Evolutionary conservation across 2,329 filamentous ascomycete species (phyloP), one percentile per base, ranked within the genome.

Genomic region (Zalaria sp.): DNA sequence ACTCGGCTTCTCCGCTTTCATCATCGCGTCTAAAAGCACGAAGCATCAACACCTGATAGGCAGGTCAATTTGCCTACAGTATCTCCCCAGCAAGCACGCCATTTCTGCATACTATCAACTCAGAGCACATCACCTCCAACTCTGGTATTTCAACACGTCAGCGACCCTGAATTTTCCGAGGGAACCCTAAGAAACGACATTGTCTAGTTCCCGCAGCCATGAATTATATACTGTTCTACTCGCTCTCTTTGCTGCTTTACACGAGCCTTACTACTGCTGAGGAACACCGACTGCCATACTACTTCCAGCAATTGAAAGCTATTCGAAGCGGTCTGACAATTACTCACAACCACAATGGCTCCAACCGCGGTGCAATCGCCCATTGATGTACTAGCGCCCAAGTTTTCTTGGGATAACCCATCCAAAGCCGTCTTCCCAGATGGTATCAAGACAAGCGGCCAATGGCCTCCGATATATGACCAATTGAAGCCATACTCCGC

Each of bases 401-500:
- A 42, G 25, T 54, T 45, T 35, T 29, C 38, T 27, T 46, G 50
- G 41, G 45, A 50, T 45, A 52, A 49, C 40, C 55, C 64, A 29
- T 64, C 64, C 28, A 59, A 59, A 37, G 56, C 62, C 42, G 60
- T 75, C 50, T 81, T 80, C 56, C 77, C 77, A 6, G 77, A 81
- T 52, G 76, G 77, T 6, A 66, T 79, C 52, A 79, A 75, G 53
- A 81, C 78, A 18, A 73, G 80, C 0, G 83, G 83, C 34, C 83
- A 89, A 57, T 79, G 83, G 50, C 67, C 73, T 25, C 83, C 84
- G 1, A 59, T 83, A 29, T 80, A 79, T 54, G 68, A 77, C 28
- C 63, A 70, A 5, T 60, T 89, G n/a, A 66, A 64, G 38, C 73
- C 81, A 0, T 89, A 85, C 57, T 67, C 72, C 0, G 69, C 72